These are phyloP conservation scores for Schrenkiella parvula DNA, from an alignment of 345 rosid species.

Conservation along the genomic window DNA sequence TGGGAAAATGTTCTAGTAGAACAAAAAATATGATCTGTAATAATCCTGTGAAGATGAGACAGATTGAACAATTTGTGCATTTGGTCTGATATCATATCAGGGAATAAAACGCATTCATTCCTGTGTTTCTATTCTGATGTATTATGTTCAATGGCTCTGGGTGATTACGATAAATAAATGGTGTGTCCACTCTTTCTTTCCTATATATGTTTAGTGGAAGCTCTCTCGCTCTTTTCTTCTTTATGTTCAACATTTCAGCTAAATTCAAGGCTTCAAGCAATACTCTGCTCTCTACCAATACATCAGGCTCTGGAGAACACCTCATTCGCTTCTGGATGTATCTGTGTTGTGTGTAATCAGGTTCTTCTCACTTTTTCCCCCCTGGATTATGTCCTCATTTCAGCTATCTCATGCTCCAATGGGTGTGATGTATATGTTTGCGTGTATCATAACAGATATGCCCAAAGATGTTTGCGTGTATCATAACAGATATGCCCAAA, in stretches of 20 bases:
- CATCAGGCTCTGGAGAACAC: no score
- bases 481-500: no score
- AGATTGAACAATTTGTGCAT: constrained; percentile 11
- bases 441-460: neutral
- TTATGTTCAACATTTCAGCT: neutral
- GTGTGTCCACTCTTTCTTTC: neutral
- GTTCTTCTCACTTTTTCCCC: neutral
- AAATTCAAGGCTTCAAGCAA: neutral
- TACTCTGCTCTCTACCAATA: neutral
- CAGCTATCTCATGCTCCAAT: neutral
- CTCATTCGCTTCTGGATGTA: neutral
- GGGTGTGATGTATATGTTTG: neutral
- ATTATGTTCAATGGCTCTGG: neutral
- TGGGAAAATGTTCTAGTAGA: constrained; percentile 75
- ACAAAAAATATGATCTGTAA: constrained; percentile 4
- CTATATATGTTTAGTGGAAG: neutral
- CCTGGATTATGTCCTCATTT: no score
- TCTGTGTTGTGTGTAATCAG: neutral
- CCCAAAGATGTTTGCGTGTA: no score
- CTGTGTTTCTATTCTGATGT: neutral
- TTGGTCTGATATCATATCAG: neutral
- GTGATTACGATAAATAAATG: neutral
- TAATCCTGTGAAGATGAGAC: neutral
- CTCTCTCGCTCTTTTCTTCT: neutral
- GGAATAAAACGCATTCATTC: neutral